Base-by-base conservation (phyloP, 1,284 basidiomycete genomes). In the Trametes versicolor region DNA sequence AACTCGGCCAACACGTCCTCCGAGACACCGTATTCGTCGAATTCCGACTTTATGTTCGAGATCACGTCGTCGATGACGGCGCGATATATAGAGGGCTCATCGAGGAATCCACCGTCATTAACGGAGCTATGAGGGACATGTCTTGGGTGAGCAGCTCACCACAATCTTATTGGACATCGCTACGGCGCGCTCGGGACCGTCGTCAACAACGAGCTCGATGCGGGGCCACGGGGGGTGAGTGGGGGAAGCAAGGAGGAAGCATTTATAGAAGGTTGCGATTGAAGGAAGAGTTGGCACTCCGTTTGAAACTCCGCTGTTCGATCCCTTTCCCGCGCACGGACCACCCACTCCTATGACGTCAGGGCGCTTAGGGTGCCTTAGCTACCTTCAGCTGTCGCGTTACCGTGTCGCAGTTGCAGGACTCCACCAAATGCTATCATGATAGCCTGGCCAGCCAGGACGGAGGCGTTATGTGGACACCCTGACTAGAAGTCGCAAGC, bases 61-160 rank as follows among this genome's bases (percentile, higher is more conserved):
- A 99, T 92, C 69, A 99, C 97, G 82, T 98, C 96, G 87, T 98
- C 96, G 81, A 99, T 99, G 81, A 99, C 94, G 71, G 88, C 80
- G 70, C 97, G 92, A 80, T 99, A 99, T 73, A 96, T 93, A 71
- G 82, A 77, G 75, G 97, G 96, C 96, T 98, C 89, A 86, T 84
- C 73, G 78, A 79, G 76, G 77, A 78, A 72, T 78, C 75, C 79
- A 79, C 77, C 78, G 84, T 91, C 83, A 91, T 83, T 82, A 77
- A 77, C 74, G 76, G 82, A 73, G 82, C 83, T 85, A 85, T 81
- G 85, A 83, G 82, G 76, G 66, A 79, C 57, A 81, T 80, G 83
- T 77, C 82, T 80, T 79, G 70, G 85, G 81, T 86, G 86, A 86
- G 85, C 81, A 87, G 90, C 91, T 93, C 87, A 93, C 92, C 90